Evolutionary conservation across 148 eudicot genomes (phyloP).

Genomic region (Cornus kousa): DNA sequence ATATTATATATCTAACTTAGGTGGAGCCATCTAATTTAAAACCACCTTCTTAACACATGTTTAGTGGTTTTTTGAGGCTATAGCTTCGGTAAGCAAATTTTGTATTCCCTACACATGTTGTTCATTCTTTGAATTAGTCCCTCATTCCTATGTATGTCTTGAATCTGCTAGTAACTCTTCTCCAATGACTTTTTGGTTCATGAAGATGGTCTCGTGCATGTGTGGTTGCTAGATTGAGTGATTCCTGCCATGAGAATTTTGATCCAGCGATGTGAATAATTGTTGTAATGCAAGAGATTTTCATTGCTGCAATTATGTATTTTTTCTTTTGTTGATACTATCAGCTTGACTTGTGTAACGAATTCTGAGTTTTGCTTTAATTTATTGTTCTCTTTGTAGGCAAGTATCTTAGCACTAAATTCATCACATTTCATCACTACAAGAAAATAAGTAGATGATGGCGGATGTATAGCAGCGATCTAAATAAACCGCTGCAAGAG

Average conservation of each 20-base stretch:
- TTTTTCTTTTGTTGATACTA: neutral
- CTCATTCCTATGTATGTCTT: neutral
- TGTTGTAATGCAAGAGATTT: too few relatives aligned
- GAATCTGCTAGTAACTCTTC: too few relatives aligned
- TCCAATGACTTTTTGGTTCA: neutral
- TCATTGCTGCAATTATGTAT: neutral
- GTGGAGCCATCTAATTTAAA: too few relatives aligned
- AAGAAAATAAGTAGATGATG: neutral
- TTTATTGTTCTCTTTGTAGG: neutral
- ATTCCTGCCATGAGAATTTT: too few relatives aligned
- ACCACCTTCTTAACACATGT: neutral
- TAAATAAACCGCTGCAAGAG: too few relatives aligned
- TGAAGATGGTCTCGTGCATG: too few relatives aligned
- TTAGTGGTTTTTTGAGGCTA: too few relatives aligned
- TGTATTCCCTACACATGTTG: too few relatives aligned
- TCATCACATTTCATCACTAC: constrained; percentile 22
- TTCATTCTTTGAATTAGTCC: neutral
- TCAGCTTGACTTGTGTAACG: neutral
- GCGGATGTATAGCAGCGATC: constrained; percentile 4
- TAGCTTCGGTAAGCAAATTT: too few relatives aligned
- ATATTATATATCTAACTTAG: too few relatives aligned
- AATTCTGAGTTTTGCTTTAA: neutral
- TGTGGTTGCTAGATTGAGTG: too few relatives aligned
- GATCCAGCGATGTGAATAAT: too few relatives aligned
- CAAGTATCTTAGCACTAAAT: constrained; percentile 21